Evolutionary conservation across 306 rosid genomes (phyloP).

Genomic region (Cicer pinnatifidum): DNA sequence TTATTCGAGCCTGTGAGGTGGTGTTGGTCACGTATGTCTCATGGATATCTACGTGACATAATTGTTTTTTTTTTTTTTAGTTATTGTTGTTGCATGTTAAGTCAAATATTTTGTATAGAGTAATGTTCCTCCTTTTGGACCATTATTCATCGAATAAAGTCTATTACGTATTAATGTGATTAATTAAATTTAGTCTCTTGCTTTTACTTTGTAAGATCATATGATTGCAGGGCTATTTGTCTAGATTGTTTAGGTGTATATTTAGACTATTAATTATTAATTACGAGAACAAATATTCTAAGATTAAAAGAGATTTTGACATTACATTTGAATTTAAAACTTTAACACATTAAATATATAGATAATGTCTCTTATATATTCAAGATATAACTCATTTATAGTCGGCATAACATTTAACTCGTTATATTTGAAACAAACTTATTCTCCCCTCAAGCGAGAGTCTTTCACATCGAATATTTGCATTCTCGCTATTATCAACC

Average conservation of each 20-base stretch:
- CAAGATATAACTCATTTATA: no score
- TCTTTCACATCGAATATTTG: no score
- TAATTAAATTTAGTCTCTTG: constrained; percentile 37
- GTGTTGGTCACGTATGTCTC: constrained; percentile 74
- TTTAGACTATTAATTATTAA: not conserved
- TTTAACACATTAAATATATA: no score
- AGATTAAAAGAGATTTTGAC: no score
- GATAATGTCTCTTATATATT: no score
- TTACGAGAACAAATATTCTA: not conserved
- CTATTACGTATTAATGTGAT: not conserved
- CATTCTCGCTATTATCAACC: no score
- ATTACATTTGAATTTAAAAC: no score
- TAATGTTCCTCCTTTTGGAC: constrained; percentile 35
- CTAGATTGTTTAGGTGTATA: not conserved
- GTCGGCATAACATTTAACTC: fast-evolving
- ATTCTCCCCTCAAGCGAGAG: no score
- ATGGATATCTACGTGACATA: constrained; percentile 54
- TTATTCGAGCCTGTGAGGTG: constrained; percentile 62
- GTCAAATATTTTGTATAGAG: constrained; percentile 45
- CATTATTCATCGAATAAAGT: constrained; percentile 29
- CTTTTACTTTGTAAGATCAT: constrained; percentile 31
- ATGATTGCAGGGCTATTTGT: constrained; percentile 23
- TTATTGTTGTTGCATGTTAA: constrained; percentile 27
- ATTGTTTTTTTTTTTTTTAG: not conserved
- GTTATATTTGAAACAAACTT: no score